Percentiles rank a stretch among this genome's conserved stretches.
phyloP scores from a whole-genome alignment of 805 yeast species.

The Candida endomychidarum region DNA sequence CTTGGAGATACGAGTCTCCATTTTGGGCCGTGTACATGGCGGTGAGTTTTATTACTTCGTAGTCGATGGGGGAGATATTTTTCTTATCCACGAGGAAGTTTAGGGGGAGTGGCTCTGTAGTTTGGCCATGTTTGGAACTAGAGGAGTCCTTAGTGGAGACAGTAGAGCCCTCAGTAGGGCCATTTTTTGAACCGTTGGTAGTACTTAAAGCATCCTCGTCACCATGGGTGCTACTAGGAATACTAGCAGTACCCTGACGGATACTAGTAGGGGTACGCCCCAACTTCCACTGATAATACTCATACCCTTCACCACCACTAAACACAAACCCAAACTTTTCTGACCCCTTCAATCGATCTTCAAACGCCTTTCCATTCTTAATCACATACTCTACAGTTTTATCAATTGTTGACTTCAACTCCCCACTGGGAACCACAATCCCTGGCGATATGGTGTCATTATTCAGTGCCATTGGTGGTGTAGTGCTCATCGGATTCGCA shows the following conservation, averaged over 20 bases:
- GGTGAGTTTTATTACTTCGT: conserved; percentile 66
- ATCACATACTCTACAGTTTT: conserved; percentile 72
- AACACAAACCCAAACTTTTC: conserved; percentile 64
- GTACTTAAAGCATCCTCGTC: background rate
- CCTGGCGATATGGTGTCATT: conserved; percentile 10
- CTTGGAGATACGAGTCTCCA: conserved; percentile 44
- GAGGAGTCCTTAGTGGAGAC: no score
- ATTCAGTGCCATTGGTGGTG: background rate
- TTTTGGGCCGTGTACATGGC: conserved; percentile 69
- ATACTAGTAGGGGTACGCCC: no score
- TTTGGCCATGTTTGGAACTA: no score
- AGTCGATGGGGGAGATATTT: conserved; percentile 57
- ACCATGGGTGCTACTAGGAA: background rate
- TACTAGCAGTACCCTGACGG: no score
- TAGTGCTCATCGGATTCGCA: no score
- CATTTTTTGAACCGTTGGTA: no score
- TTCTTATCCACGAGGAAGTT: conserved; percentile 29
- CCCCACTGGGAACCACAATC: conserved; percentile 49
- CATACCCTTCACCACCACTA: conserved; percentile 52
- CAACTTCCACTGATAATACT: conserved; percentile 55
- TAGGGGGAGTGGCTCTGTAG: conserved; percentile 20
- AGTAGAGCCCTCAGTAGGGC: no score
- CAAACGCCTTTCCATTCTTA: conserved; percentile 69
- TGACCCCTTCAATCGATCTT: conserved; percentile 52
- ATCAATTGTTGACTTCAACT: conserved; percentile 52